Conservation (phyloP, 768 basidiomycete species). For the Amanita inopinata region DNA sequence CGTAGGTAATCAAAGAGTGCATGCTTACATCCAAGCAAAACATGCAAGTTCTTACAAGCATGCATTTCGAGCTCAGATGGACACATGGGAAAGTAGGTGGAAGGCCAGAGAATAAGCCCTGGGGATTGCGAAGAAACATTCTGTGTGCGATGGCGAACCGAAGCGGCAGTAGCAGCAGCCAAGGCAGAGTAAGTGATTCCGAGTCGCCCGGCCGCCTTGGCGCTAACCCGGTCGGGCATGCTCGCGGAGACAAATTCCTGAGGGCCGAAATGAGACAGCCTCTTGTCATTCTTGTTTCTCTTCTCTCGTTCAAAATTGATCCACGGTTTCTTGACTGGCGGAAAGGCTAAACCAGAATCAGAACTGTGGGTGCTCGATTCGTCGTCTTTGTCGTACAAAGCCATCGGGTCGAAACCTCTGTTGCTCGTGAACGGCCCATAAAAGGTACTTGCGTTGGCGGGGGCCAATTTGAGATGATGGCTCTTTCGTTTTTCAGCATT, state of each 20-base stretch:
- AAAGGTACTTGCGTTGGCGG: slow-evolving; percentile 26
- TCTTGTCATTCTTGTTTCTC: neutral
- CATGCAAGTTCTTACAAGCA: slow-evolving; percentile 60
- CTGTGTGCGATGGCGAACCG: slow-evolving; percentile 6
- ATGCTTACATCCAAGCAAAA: slow-evolving; percentile 49
- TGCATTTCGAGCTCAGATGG: slow-evolving; percentile 66
- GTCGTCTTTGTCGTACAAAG: neutral
- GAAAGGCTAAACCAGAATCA: slow-evolving; percentile 6
- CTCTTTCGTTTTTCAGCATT: slow-evolving; percentile 33
- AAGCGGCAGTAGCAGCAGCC: slow-evolving; percentile 15
- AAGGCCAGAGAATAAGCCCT: slow-evolving; percentile 51
- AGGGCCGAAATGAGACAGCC: neutral
- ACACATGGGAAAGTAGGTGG: slow-evolving; percentile 47
- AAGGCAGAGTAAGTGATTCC: slow-evolving; percentile 27
- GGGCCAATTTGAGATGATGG: slow-evolving; percentile 50
- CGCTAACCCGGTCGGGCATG: slow-evolving; percentile 18
- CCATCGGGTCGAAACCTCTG: neutral
- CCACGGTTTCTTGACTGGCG: neutral
- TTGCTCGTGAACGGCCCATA: neutral
- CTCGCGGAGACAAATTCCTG: neutral
- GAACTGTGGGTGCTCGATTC: slow-evolving; percentile 6
- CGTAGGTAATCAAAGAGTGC: slow-evolving; percentile 45
- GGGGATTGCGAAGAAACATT: slow-evolving; percentile 39
- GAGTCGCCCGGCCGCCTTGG: slow-evolving; percentile 32
- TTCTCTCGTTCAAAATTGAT: neutral